Evolutionary conservation across 192 early-diverging fungal genomes (phyloP).

Genomic region (Glomus cerebriforme): DNA sequence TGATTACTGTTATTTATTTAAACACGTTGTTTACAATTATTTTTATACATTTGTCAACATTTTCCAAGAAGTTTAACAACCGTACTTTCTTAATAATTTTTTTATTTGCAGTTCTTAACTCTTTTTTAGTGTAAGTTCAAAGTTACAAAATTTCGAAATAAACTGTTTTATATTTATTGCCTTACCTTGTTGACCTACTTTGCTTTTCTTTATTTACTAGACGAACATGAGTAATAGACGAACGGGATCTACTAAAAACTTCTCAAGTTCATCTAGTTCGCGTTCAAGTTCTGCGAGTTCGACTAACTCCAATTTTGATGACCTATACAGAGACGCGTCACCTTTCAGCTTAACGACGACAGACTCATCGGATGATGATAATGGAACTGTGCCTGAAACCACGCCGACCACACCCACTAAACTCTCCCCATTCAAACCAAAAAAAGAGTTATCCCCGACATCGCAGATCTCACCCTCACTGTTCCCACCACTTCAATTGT

Average conservation of each 20-base stretch:
- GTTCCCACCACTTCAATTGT: not conserved
- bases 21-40: not conserved
- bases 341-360: not conserved
- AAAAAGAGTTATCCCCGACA: not conserved
- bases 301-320: not conserved
- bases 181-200: not conserved
- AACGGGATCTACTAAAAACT: not conserved
- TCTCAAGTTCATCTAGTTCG: not conserved
- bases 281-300: not conserved
- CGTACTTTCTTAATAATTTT: too few relatives aligned
- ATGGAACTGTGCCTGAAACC: not conserved
- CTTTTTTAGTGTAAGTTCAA: too few relatives aligned
- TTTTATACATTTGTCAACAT: not conserved
- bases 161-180: too few relatives aligned
- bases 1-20: not conserved
- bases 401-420: too few relatives aligned
- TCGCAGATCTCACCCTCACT: not conserved
- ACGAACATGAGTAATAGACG: not conserved
- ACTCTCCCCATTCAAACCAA: not conserved
- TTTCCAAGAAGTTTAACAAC: not conserved
- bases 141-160: too few relatives aligned
- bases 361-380: not conserved
- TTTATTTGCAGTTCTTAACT: too few relatives aligned
- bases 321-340: not conserved
- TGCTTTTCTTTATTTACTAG: not conserved